Percentiles rank a stretch among this genome's conserved stretches.
Evolutionary conservation across 176 grass and related monocot genomes (phyloP).

Genomic region (Tillandsia fasciculata): DNA sequence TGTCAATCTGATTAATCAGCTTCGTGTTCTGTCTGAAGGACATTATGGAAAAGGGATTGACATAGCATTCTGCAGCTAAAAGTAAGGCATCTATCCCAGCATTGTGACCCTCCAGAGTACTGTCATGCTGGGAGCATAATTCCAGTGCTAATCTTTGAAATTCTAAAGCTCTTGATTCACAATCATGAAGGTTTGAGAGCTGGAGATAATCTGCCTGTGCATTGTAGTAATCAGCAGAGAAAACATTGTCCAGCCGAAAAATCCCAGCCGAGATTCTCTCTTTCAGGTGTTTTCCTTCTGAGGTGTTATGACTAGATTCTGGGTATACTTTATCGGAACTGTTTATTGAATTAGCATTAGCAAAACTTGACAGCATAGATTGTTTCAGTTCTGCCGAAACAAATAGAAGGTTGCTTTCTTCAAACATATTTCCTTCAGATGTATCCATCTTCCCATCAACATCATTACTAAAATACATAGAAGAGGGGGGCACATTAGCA

Average conservation of each 20-base stretch:
- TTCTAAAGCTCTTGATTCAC: slow-evolving; percentile 59
- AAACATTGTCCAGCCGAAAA: slow-evolving; percentile 55
- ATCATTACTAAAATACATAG: slow-evolving; percentile 25
- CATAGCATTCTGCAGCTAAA: slow-evolving; percentile 81
- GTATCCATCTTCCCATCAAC: slow-evolving; percentile 32
- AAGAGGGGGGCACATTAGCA: slow-evolving; percentile 20
- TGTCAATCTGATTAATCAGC: slow-evolving; percentile 47
- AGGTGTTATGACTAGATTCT: slow-evolving; percentile 27
- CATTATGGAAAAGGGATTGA: slow-evolving; percentile 80
- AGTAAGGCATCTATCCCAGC: slow-evolving; percentile 86
- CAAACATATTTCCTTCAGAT: slow-evolving; percentile 43
- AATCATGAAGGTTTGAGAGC: slow-evolving; percentile 59
- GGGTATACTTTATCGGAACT: slow-evolving; percentile 26
- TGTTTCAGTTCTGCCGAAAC: slow-evolving; percentile 62
- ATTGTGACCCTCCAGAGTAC: slow-evolving; percentile 64
- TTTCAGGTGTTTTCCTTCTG: slow-evolving; percentile 30
- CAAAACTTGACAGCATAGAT: slow-evolving; percentile 40
- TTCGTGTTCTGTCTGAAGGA: slow-evolving; percentile 47
- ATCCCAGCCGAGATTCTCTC: slow-evolving; percentile 23
- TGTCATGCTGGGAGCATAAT: slow-evolving; percentile 53
- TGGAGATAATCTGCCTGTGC: slow-evolving; percentile 74
- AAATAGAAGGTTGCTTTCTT: slow-evolving; percentile 52
- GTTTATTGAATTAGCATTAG: slow-evolving; percentile 29
- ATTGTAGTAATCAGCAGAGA: slow-evolving; percentile 62
- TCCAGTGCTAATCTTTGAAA: slow-evolving; percentile 76